Evolutionary conservation across 2,329 filamentous ascomycete genomes (phyloP).

Genomic region (Penicillium expansum): DNA sequence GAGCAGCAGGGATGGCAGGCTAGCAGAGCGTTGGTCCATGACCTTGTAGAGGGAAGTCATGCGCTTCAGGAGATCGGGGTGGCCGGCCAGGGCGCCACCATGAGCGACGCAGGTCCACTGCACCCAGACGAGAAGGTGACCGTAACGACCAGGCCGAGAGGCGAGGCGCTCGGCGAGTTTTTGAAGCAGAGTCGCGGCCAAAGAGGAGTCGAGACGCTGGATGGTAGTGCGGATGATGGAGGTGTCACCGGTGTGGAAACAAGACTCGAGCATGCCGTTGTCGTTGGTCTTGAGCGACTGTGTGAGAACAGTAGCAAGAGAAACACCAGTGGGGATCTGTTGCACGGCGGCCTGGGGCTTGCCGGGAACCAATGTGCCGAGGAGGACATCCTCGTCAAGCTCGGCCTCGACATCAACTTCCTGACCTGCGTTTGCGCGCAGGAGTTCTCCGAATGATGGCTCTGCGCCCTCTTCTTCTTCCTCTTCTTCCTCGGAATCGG

Average conservation of each 20-base stretch:
- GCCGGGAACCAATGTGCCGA: conserved; percentile 47
- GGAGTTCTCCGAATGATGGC: conserved; percentile 83
- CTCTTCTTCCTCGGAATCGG: conserved; percentile 29
- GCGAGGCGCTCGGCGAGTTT: conserved; percentile 85
- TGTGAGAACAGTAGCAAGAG: conserved; percentile 85
- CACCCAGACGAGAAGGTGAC: conserved; percentile 89
- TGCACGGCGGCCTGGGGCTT: conserved; percentile 49
- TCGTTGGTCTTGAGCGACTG: conserved; percentile 94
- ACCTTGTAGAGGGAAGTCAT: conserved; percentile 80
- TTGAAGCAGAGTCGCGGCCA: conserved; percentile 74
- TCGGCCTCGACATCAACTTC: conserved; percentile 67
- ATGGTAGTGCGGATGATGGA: conserved; percentile 82
- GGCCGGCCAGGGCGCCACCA: conserved; percentile 82
- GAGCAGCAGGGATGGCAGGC: conserved; percentile 75
- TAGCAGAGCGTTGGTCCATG: conserved; percentile 78
- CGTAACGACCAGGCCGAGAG: conserved; percentile 81
- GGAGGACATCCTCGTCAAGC: conserved; percentile 46
- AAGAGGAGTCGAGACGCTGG: conserved; percentile 79
- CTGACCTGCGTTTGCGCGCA: conserved; percentile 66
- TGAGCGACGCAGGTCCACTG: conserved; percentile 93
- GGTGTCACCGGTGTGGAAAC: conserved; percentile 75
- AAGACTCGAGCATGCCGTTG: conserved; percentile 82
- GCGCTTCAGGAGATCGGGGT: conserved; percentile 76
- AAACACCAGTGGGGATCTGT: conserved; percentile 67
- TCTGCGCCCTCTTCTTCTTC: conserved; percentile 48